Percentiles rank a stretch among this genome's conserved stretches.
Conservation (phyloP, 768 basidiomycete species). For the Cubamyces lactineus region DNA sequence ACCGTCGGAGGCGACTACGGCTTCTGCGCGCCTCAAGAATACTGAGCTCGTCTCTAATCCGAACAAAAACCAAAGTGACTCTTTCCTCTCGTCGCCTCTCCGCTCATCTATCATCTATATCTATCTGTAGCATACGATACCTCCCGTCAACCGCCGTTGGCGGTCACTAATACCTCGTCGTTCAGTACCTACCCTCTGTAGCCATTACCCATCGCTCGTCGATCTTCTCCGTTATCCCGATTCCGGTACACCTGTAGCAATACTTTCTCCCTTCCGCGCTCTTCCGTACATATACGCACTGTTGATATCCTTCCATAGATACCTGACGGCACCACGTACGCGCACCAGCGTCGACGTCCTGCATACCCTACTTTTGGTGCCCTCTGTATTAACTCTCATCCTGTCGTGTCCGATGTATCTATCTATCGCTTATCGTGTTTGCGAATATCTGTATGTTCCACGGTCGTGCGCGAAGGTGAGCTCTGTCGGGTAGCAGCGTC, state of each 20-base stretch:
- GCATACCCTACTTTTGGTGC: conserved; percentile 14
- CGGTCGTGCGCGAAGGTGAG: too few relatives aligned
- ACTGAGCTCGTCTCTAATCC: conserved; percentile 10
- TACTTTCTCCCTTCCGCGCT: background rate
- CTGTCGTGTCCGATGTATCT: conserved; percentile 13
- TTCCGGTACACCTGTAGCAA: conserved; percentile 7
- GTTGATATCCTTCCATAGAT: conserved; percentile 12
- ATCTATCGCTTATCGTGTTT: conserved; percentile 7
- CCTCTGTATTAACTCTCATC: conserved; percentile 9
- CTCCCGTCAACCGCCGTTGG: background rate
- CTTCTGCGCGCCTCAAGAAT: conserved; percentile 18
- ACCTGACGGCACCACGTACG: conserved; percentile 3
- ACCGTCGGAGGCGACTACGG: conserved; percentile 12
- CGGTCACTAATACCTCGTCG: conserved; percentile 14
- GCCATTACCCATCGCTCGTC: conserved; percentile 9
- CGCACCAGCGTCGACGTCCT: background rate
- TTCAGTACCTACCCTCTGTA: conserved; percentile 13
- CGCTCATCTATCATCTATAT: background rate
- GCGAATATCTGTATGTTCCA: too few relatives aligned
- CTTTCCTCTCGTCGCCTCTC: background rate
- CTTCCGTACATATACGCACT: conserved; percentile 8
- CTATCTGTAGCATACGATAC: conserved; percentile 11
- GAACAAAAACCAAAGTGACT: conserved; percentile 7
- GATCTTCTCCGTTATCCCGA: conserved; percentile 6
- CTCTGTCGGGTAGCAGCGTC: too few relatives aligned